Base-by-base conservation (phyloP, 1,284 basidiomycete genomes). In the Leccinum brunneo-olivaceum region DNA sequence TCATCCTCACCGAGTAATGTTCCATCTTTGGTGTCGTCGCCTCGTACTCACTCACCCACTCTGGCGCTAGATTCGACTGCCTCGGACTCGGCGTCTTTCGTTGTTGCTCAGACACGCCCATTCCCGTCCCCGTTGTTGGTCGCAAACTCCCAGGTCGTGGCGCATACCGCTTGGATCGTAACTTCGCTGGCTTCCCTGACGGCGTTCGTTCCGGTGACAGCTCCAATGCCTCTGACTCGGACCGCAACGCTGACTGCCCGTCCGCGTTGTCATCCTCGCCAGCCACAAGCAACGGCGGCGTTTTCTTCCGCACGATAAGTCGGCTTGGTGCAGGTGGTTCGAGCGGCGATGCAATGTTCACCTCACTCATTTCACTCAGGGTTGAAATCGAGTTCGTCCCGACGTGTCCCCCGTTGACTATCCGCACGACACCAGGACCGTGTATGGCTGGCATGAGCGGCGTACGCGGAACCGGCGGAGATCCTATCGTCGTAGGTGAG, bases 11-110 rank as follows among this genome's bases (percentile, higher is more conserved):
- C 5, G 29, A 28, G 53, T 83, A 82, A 10, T 56, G 67, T 14
- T 67, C 56, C 24, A 73, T 75, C 42, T 66, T 76, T 2, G 83
- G 84, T 7, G 83, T 85, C 36, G 66, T 65, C 11, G 39, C 58
- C 36, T 83, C 79, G 25, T 64, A 61, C 8, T 78, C 78, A n/a
- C 72, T 71, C 28, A 72, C 68, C 67, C 71, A 75, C 34, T 79
- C 76, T 0, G 77, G 74, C 11, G 62, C 67, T 40, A 47, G 34
- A 11, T 64, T 68, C 40, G 67, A 43, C 15, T 65, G 69, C 34
- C 69, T 69, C 3, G 72, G 68, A 48, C 68, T 72, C 12, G 69
- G 56, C 5, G 54, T 57, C 27, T 53, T 23, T 15, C 34, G 34
- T 28, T 36, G 64, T 46, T 63, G 58, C 42, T 64, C 53, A 6